Evolutionary conservation across 1,139 yeast species (phyloP).

Genomic region (Lipomyces yarrowii): DNA sequence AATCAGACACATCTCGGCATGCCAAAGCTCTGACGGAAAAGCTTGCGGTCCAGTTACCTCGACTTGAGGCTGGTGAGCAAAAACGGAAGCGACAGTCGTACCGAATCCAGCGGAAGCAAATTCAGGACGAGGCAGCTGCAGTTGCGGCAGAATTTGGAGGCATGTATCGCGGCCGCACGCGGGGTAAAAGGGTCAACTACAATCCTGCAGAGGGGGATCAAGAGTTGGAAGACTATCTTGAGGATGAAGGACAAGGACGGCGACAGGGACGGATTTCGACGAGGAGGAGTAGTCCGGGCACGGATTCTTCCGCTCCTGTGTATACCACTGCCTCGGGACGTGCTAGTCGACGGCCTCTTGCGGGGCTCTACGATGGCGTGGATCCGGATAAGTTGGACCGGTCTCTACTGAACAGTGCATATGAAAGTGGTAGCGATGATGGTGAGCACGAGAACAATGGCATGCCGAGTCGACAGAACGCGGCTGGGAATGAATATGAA

Average conservation of each 20-base stretch:
- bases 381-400: not conserved
- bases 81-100: slow-evolving; percentile 33
- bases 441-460: not conserved
- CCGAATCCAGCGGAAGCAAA: slow-evolving; percentile 22
- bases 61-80: slow-evolving; percentile 36
- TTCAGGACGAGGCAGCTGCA: slow-evolving; percentile 33
- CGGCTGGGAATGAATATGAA: too few species aligned
- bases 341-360: slow-evolving; percentile 20
- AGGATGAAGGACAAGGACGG: slow-evolving; percentile 24
- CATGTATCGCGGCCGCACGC: slow-evolving; percentile 42
- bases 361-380: not conserved
- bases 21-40: slow-evolving; percentile 31
- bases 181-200: slow-evolving; percentile 45
- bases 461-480: too few species aligned
- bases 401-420: not conserved
- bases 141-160: slow-evolving; percentile 37
- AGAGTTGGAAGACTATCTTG: slow-evolving; percentile 26
- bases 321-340: slow-evolving; percentile 28
- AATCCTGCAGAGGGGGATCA: slow-evolving; percentile 36
- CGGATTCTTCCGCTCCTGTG: slow-evolving; percentile 9
- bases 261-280: slow-evolving; percentile 26
- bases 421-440: not conserved
- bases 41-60: slow-evolving; percentile 34
- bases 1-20: slow-evolving; percentile 28
- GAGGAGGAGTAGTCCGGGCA: slow-evolving; percentile 12